Conservation (phyloP, 202 grass and related monocot genomes). For the Eragrostis tef region DNA sequence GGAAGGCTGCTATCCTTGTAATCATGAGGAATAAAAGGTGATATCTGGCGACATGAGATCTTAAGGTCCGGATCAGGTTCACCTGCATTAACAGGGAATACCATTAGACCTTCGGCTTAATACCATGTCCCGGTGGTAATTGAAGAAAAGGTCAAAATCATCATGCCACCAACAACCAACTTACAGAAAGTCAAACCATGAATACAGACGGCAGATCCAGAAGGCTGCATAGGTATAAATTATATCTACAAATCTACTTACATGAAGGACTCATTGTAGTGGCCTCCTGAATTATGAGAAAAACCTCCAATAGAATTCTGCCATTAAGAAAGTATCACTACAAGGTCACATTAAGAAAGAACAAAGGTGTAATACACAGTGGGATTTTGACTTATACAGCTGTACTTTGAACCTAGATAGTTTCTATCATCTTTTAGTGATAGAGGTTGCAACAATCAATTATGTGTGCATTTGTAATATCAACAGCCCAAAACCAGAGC, state of each 20-base stretch:
- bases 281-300: slow-evolving; percentile 91
- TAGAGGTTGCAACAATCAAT: neutral
- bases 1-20: slow-evolving; percentile 98
- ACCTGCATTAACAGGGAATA: slow-evolving; percentile 58
- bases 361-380: slow-evolving; percentile 20
- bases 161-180: slow-evolving; percentile 16
- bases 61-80: slow-evolving; percentile 98
- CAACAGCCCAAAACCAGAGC: neutral
- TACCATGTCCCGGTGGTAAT: neutral
- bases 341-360: slow-evolving; percentile 22
- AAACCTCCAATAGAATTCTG: slow-evolving; percentile 99
- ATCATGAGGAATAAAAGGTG: slow-evolving; percentile 97
- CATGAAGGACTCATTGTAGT: slow-evolving; percentile 97
- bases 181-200: too few relatives aligned
- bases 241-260: slow-evolving; percentile 50
- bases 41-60: slow-evolving; percentile 99
- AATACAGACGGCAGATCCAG: slow-evolving; percentile 12
- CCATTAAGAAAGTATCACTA: slow-evolving; percentile 40
- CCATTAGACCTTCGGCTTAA: slow-evolving; percentile 22
- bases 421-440: slow-evolving; percentile 3
- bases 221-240: neutral
- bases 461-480: neutral
- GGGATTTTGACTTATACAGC: neutral
- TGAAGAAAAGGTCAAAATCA: neutral
- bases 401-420: slow-evolving; percentile 22